A percentile compares a stretch with the other conserved stretches of the same genome.
Conservation (phyloP, 768 basidiomycete genomes). For the Porpolomopsis calyptriformis region DNA sequence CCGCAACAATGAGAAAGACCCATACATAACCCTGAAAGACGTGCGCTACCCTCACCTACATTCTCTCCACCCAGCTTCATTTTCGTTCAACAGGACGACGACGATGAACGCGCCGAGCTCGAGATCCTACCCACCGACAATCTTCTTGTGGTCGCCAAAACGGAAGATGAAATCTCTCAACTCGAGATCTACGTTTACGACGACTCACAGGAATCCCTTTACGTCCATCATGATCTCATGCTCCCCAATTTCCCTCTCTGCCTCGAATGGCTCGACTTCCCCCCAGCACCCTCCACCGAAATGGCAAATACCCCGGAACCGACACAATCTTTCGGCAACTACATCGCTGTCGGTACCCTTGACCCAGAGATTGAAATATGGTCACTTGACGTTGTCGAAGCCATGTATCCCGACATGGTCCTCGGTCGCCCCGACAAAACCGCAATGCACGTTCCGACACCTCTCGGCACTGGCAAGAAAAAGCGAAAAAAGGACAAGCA, state of each 20-base stretch:
- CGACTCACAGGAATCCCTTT: slow-evolving; percentile 82
- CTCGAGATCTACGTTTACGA: slow-evolving; percentile 96
- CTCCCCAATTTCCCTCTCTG: slow-evolving; percentile 96
- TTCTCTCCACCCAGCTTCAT: slow-evolving; percentile 8
- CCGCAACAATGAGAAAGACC: slow-evolving; percentile 85
- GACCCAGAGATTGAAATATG: slow-evolving; percentile 99
- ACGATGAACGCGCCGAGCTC: slow-evolving; percentile 81
- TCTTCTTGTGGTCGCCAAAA: slow-evolving; percentile 85
- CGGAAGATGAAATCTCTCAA: slow-evolving; percentile 92
- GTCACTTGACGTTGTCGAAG: slow-evolving; percentile 88
- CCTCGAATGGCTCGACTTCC: slow-evolving; percentile 97
- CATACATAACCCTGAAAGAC: slow-evolving; percentile 93
- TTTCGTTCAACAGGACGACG: slow-evolving; percentile 43
- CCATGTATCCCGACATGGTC: slow-evolving; percentile 86
- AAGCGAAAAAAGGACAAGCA: slow-evolving; percentile 82
- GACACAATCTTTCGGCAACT: slow-evolving; percentile 56
- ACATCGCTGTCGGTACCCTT: slow-evolving; percentile 92
- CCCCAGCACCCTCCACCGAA: slow-evolving; percentile 44
- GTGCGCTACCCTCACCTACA: slow-evolving; percentile 31
- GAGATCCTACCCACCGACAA: slow-evolving; percentile 88
- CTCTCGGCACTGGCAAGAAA: slow-evolving; percentile 91
- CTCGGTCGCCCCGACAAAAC: slow-evolving; percentile 84
- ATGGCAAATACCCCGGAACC: slow-evolving; percentile 16
- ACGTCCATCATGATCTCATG: slow-evolving; percentile 96
- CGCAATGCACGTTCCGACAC: slow-evolving; percentile 64